Percentiles rank a stretch among this genome's conserved stretches.
Conservation (phyloP, 352 stramenopile species). For the Phytophthora kernoviae region DNA sequence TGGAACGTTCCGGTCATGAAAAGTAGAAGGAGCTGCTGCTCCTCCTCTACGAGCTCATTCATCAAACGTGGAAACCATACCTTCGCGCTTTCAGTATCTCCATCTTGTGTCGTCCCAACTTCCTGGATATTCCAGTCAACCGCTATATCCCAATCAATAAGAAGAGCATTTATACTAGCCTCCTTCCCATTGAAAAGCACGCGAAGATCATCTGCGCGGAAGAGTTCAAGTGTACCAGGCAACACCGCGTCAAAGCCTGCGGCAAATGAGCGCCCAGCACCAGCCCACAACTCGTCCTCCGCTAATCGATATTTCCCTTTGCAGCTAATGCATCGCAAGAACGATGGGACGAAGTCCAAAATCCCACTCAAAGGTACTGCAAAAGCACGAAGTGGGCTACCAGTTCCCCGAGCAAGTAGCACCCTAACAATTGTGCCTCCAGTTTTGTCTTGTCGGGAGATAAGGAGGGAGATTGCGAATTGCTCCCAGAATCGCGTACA, state of each 20-base stretch:
- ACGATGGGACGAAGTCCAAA: conserved; percentile 58
- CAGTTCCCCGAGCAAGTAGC: conserved; percentile 68
- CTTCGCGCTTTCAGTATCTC: conserved; percentile 20
- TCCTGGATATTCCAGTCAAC: conserved; percentile 41
- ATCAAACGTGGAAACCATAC: conserved; percentile 56
- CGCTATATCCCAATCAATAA: conserved; percentile 46
- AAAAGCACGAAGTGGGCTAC: conserved; percentile 60
- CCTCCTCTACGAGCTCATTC: conserved; percentile 59
- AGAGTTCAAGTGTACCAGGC: conserved; percentile 51
- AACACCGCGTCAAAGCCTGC: conserved; percentile 63
- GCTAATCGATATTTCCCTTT: conserved; percentile 27
- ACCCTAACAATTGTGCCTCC: conserved; percentile 39
- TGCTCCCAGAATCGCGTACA: conserved; percentile 4
- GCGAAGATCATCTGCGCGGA: conserved; percentile 56
- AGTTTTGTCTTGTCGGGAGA: conserved; percentile 25
- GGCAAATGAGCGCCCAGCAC: conserved; percentile 40
- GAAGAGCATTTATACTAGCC: conserved; percentile 32
- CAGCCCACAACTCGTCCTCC: conserved; percentile 29
- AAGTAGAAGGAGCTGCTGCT: conserved; percentile 61
- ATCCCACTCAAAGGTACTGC: conserved; percentile 50
- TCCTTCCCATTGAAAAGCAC: conserved; percentile 54
- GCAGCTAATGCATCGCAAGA: conserved; percentile 49
- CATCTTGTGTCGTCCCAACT: conserved; percentile 15
- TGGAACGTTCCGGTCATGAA: conserved; percentile 57
- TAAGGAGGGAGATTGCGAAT: background rate